Evolutionary conservation across 495 filamentous ascomycete genomes (phyloP), one percentile per base, ranked within the genome.

Genomic region (Staphylotrichum longicolle): DNA sequence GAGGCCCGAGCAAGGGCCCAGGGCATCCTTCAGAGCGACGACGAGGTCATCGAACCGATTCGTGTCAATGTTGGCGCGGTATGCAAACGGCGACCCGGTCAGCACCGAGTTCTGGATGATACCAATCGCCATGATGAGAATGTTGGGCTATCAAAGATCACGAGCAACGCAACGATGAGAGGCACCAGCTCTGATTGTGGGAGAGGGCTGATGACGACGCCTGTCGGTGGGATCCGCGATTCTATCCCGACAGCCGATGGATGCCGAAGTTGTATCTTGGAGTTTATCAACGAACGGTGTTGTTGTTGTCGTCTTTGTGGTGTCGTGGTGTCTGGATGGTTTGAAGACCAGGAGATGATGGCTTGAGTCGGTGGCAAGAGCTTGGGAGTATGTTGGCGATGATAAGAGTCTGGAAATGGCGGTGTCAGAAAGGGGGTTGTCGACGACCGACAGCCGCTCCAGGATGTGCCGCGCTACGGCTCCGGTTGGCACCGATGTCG

Each of bases 1-100:
- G 54, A 94, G 83, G 6, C 91, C 91, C 8, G 88, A 91, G 54
- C 83, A 88, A 2, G 90, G 85, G 0, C 91, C 91, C 0, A 97
- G 78, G 41, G 83, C 84, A 14, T 75, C 73, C 63, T 85, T 90
- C 60, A 96, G 84, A 42, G 88, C 85, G 54, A 82, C 66, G 58
- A 95, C 88, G 37, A 96, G 87, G 58, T 77, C 72, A n/a, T 91
- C 83, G 66, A 95, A 95, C 12, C 73, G 72, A 69, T 85, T 72
- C 35, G 49, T 58, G 33, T 63, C 57, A 27, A 45, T 37, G 8
- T 35, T 45, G 42, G 15, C 59, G 30, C 48, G 57, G 54, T 57
- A 61, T 14, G 44, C 58, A 39, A 56, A 68, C 7, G 42, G 34
- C 58, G 57, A n/a, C 39, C 33, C 46, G 33, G 39, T 53, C 50